A percentile compares a stretch with the other conserved stretches of the same genome.
These are phyloP conservation scores for Diplodia corticola DNA, from an alignment of 2,329 filamentous ascomycete species.

Conservation along the genomic window DNA sequence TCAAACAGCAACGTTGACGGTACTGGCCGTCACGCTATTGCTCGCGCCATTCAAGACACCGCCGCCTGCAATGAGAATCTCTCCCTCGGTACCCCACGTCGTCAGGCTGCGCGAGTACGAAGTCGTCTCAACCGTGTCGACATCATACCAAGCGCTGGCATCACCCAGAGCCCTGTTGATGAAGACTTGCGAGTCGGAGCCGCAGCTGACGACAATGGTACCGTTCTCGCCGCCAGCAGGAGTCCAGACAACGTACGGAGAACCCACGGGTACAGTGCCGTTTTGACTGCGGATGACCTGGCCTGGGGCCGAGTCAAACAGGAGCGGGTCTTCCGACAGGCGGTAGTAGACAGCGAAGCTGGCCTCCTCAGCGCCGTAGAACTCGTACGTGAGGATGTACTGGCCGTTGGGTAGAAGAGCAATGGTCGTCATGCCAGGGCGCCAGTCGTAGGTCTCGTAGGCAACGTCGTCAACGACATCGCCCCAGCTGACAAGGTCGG, in stretches of 20 bases:
- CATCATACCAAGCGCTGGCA: conserved; percentile 48
- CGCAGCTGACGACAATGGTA: conserved; percentile 51
- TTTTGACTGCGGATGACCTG: conserved; percentile 47
- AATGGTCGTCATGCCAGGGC: conserved; percentile 69
- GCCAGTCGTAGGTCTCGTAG: conserved; percentile 61
- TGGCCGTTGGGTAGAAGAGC: conserved; percentile 58
- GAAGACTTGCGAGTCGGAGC: conserved; percentile 46
- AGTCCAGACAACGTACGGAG: conserved; percentile 57
- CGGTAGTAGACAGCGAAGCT: conserved; percentile 57
- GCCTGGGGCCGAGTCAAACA: conserved; percentile 46
- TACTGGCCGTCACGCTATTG: conserved; percentile 30
- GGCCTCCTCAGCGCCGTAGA: conserved; percentile 50
- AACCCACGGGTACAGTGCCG: conserved; percentile 48
- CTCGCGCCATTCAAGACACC: conserved; percentile 27
- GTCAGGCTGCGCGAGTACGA: conserved; percentile 51
- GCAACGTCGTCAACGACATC: conserved; percentile 62
- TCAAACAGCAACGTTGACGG: conserved; percentile 20
- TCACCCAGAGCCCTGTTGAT: conserved; percentile 50
- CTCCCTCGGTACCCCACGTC: conserved; percentile 35
- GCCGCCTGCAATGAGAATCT: conserved; percentile 5
- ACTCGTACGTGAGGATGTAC: conserved; percentile 67
- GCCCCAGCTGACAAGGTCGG: conserved; percentile 62
- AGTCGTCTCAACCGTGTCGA: conserved; percentile 42
- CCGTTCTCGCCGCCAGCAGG: conserved; percentile 46
- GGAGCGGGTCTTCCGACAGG: conserved; percentile 48